These are phyloP conservation scores for Colletotrichum sp. DNA, from an alignment of 2,329 filamentous ascomycete genomes.

Conservation along the genomic window DNA sequence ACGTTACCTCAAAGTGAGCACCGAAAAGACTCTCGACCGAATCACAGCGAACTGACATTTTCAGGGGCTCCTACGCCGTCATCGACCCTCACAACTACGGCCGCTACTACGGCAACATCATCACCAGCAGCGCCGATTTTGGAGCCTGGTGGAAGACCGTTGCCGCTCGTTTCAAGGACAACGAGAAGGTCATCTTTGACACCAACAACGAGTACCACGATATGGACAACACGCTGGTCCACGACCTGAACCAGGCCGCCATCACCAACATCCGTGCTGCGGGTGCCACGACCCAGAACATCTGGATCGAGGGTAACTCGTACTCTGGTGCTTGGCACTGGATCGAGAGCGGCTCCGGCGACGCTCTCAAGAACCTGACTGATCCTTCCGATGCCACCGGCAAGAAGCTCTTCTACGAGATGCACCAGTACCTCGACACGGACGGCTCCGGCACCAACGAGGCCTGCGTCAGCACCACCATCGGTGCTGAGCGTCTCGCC, in stretches of 20 bases:
- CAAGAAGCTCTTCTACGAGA: constrained; percentile 50
- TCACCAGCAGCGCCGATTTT: constrained; percentile 53
- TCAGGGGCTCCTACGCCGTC: constrained; percentile 44
- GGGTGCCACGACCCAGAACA: constrained; percentile 55
- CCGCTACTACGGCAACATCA: constrained; percentile 52
- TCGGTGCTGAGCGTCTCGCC: constrained; percentile 47
- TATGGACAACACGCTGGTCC: constrained; percentile 59
- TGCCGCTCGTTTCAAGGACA: constrained; percentile 51
- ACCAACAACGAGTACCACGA: constrained; percentile 67
- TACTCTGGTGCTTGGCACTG: constrained; percentile 48
- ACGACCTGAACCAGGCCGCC: constrained; percentile 62
- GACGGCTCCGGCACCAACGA: constrained; percentile 51
- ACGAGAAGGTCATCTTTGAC: constrained; percentile 60
- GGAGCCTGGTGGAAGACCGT: constrained; percentile 57
- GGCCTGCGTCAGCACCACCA: constrained; percentile 45
- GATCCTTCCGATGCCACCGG: constrained; percentile 47
- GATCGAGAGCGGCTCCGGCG: constrained; percentile 36
- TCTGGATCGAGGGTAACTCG: constrained; percentile 55
- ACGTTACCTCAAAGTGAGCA: constrained; percentile 31
- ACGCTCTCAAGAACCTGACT: constrained; percentile 40
- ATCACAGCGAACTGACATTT: not conserved
- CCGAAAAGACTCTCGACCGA: not conserved
- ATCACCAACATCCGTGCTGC: constrained; percentile 61
- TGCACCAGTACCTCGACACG: constrained; percentile 58
- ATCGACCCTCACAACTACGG: constrained; percentile 63